Evolutionary conservation across 2,329 filamentous ascomycete genomes (phyloP), one percentile per base, ranked within the genome.

Genomic region (Diaporthe sp.): DNA sequence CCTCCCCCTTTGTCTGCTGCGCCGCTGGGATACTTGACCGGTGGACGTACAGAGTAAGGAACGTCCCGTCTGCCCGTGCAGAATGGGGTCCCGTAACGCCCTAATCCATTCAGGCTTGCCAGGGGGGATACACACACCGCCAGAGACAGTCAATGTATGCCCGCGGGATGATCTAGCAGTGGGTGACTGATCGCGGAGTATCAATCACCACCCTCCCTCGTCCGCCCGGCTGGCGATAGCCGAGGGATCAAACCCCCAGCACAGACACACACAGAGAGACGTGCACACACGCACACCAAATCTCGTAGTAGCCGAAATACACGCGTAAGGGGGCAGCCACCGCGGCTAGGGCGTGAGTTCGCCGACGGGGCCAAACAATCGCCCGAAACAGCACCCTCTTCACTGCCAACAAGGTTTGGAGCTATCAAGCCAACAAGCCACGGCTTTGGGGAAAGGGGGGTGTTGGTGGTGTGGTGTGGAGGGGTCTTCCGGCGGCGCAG

Each of bases 361-460:
- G 42, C 12, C 44, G 13, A 51, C 44, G 63, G 44, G 63, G 63
- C 2, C 44, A 66, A 25, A 66, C 30, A 51, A 66, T 51, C 22
- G 44, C 44, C 63, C 63, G 63, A 66, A 66, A 37, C 39, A 65
- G 59, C 32, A 19, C 30, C 13, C 63, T 66, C 44, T 22, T 15
- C n/a, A 39, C 22, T 27, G 30, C 44, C 32, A 39, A 65, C 32
- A 66, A 66, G 63, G 63, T 66, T 66, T 51, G 63, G 32, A 51
- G 63, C 63, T 66, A 66, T 66, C 61, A 35, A 66, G 61, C 61
- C 61, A 50, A 51, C 47, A 51, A 25, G 47, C 56, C 7, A 66
- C 30, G 30, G 61, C 19, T n/a, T 65, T 50, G 42, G 42, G 30
- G 42, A 35, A 50, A 19, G 37, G 37, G 39, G 13, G 42, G 42